Evolutionary conservation across 2,329 filamentous ascomycete species (phyloP), one percentile per base, ranked within the genome.

Genomic region (Phyllosticta capitalensis): DNA sequence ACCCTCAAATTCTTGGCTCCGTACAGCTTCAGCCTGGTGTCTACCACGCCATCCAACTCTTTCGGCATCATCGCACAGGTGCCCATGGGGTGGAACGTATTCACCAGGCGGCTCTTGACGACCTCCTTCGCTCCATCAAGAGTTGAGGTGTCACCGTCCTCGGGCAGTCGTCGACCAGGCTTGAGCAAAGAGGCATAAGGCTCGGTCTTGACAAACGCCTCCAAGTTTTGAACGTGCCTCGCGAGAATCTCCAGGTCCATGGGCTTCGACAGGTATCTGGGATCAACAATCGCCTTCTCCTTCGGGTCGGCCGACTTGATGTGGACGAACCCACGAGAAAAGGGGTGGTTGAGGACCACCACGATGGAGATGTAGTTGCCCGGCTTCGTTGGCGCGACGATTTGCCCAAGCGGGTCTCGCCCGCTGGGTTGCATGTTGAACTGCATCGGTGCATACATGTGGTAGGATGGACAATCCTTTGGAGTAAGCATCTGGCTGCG

Each of bases 241-340:
- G 74, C 72, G 0, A 75, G 64, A 9, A 78, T 62, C 49, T 77
- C 71, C 4, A 74, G 59, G 58, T 79, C 77, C 2, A 76, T 65
- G 0, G 77, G 74, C 58, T 79, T 73, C 7, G 72, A 69, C 19
- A 79, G 67, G 45, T 76, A 78, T 7, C 67, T 67, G 0, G 72
- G 70, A 62, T 79, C 73, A 52, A 78, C 74, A 1, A 61, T 50
- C 0, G 76, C 75, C 12, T 67, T 62, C 2, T 61, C 67, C 1
- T 63, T 60, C 0, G 69, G 65, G 53, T 74, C 65, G 0, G 70
- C 24, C 3, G 73, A 76, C 0, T 38, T 65, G 9, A 68, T 70
- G 64, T 73, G 70, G 19, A 72, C 66, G 0, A 38, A 65, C 3
- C 70, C 71, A 1, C 68, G 67, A 1, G 70, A 72, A 7, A 72